phyloP scores from a whole-genome alignment of 1,139 yeast species.

The Candida sp. region DNA sequence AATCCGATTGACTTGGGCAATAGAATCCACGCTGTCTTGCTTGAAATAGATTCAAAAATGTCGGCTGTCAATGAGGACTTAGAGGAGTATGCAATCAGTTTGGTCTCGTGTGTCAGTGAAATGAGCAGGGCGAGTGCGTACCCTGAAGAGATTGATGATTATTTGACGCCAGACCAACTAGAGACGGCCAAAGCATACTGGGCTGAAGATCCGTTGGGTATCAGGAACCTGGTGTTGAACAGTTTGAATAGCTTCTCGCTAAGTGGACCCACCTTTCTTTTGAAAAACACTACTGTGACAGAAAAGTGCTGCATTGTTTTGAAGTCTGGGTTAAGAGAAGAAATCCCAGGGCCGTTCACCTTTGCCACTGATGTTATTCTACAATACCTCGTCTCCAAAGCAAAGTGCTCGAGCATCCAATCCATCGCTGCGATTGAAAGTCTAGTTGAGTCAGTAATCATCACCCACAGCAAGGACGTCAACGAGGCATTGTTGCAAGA shows the following conservation, averaged over 20 bases:
- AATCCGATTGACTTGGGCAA: constrained; percentile 39
- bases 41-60: constrained; percentile 18
- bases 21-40: constrained; percentile 23
- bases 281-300: constrained; percentile 43
- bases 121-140: constrained; percentile 69
- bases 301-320: constrained; percentile 63
- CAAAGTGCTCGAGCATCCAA: constrained; percentile 27
- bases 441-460: constrained; percentile 44
- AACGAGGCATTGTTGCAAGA: constrained; percentile 29
- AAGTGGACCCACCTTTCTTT: constrained; percentile 27
- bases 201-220: constrained; percentile 43
- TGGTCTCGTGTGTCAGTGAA: constrained; percentile 65
- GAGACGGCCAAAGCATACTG: constrained; percentile 34
- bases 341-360: constrained; percentile 62
- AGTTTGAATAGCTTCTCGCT: constrained; percentile 46
- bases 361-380: constrained; percentile 47
- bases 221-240: constrained; percentile 43
- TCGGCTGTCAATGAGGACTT: constrained; percentile 4
- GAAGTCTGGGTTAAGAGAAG: constrained; percentile 59
- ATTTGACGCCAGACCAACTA: constrained; percentile 31
- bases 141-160: constrained; percentile 58
- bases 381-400: constrained; percentile 47
- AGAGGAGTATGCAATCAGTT: constrained; percentile 53
- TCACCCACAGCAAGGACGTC: constrained; percentile 32
- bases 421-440: constrained; percentile 45